Conservation (phyloP, 1,284 basidiomycete genomes). For the Pseudozyma pruni region DNA sequence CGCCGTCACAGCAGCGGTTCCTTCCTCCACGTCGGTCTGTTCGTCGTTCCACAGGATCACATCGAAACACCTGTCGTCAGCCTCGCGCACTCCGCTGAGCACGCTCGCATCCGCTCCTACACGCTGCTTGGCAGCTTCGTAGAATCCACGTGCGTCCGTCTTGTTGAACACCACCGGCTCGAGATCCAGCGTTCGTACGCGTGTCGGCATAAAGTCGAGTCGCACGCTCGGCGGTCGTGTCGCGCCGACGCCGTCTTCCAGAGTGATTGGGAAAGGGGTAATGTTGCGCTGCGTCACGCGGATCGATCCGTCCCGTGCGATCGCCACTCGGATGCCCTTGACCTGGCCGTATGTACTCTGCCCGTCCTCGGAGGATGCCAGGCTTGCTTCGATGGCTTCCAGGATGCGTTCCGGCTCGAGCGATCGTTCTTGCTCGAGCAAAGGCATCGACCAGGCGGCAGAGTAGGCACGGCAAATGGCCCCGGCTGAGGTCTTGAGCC, state of each 20-base stretch:
- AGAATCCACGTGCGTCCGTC: conserved; percentile 46
- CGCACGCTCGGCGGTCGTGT: conserved; percentile 29
- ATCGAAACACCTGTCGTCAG: conserved; percentile 40
- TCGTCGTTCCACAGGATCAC: conserved; percentile 51
- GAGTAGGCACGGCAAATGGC: conserved; percentile 45
- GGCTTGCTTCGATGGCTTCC: conserved; percentile 26
- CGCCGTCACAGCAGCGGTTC: not conserved
- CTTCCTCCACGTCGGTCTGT: conserved; percentile 13
- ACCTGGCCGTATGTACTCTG: conserved; percentile 9
- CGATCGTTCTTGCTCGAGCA: conserved; percentile 25
- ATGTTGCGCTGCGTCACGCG: conserved; percentile 31
- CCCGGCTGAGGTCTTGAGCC: conserved; percentile 29
- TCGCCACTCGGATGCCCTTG: conserved; percentile 40
- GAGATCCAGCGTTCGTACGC: conserved; percentile 38
- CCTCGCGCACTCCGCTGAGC: conserved; percentile 38
- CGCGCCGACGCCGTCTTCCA: not conserved
- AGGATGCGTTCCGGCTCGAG: conserved; percentile 25
- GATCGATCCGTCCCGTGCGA: conserved; percentile 27
- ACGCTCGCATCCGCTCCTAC: conserved; percentile 33
- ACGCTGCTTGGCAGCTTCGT: conserved; percentile 44
- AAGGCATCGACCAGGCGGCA: conserved; percentile 27
- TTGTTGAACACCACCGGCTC: conserved; percentile 54
- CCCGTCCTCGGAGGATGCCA: conserved; percentile 3
- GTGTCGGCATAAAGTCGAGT: conserved; percentile 29
- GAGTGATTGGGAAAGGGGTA: conserved; percentile 26